A percentile compares a stretch with the other conserved stretches of the same genome.
phyloP scores from a whole-genome alignment of 2,329 filamentous ascomycete genomes.

The Fusarium pseudocircinatum region DNA sequence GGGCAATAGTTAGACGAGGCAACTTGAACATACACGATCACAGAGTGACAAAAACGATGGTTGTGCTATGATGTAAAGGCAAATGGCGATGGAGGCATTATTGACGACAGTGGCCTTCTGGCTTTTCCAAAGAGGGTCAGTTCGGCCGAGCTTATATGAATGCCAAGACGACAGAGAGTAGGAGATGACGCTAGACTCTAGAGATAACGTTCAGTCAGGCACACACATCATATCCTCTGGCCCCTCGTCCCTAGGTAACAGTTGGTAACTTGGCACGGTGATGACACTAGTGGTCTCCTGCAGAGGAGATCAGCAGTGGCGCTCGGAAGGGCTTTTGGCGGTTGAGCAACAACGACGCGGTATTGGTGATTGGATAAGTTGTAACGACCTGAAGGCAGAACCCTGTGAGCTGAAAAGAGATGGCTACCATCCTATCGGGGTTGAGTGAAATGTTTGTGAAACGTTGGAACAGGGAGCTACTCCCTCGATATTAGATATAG shows the following conservation, averaged over 20 bases:
- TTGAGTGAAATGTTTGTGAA: neutral
- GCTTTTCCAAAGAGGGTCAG: neutral
- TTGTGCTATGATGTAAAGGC: neutral
- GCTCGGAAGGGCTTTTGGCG: conserved; percentile 16
- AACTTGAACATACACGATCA: neutral
- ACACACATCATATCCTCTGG: conserved; percentile 5
- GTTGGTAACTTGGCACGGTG: conserved; percentile 17
- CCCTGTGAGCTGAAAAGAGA: conserved; percentile 18
- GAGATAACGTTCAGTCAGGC: neutral
- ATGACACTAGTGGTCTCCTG: conserved; percentile 22
- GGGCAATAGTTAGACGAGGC: neutral
- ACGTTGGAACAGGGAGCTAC: neutral
- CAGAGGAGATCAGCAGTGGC: conserved; percentile 36
- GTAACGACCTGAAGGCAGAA: neutral
- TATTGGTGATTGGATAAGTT: neutral
- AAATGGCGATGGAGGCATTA: neutral
- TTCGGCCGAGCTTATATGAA: neutral
- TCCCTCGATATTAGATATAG: neutral
- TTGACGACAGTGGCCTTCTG: conserved; percentile 1
- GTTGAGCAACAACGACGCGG: neutral
- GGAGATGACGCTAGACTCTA: neutral
- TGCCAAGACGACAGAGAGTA: conserved; percentile 11
- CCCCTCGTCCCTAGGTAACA: neutral
- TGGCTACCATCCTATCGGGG: neutral
- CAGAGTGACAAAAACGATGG: neutral